Conservation (phyloP, 441 rosid genomes). For the Erodium trifolium region DNA sequence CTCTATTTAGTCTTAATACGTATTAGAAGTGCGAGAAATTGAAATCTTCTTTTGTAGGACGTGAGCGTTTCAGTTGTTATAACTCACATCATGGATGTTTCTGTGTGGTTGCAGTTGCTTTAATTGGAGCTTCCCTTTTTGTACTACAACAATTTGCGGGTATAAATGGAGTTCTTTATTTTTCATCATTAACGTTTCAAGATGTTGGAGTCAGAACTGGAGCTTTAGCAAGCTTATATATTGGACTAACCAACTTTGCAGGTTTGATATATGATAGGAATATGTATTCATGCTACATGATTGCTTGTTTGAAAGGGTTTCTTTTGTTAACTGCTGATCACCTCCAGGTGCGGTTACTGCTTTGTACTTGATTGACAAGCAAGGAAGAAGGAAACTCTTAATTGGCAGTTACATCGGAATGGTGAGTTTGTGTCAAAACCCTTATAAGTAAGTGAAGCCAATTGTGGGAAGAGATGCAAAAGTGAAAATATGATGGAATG, state of each 20-base stretch:
- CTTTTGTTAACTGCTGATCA: conserved; percentile 7
- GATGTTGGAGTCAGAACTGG: conserved; percentile 56
- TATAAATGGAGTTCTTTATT: conserved; percentile 74
- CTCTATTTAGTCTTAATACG: not conserved
- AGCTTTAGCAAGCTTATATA: conserved; percentile 52
- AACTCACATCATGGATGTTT: not conserved
- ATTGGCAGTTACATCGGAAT: conserved; percentile 24
- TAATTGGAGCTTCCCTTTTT: conserved; percentile 60
- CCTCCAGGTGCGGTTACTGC: conserved; percentile 20
- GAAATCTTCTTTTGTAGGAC: not conserved
- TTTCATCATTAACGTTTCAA: conserved; percentile 65
- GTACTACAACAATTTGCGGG: conserved; percentile 76
- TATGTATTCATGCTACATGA: not conserved
- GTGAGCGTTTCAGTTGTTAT: not conserved
- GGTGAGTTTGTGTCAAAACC: conserved; percentile 16
- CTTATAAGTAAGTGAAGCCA: not conserved
- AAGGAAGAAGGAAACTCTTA: conserved; percentile 19
- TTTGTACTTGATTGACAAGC: conserved; percentile 19
- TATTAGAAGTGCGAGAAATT: not conserved
- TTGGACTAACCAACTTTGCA: conserved; percentile 60
- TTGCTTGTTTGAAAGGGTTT: conserved; percentile 6
- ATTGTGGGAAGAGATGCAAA: not conserved
- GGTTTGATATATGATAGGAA: conserved; percentile 30
- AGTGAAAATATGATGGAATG: not conserved
- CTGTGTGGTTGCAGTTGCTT: conserved; percentile 47